These are phyloP conservation scores for Luzula sylvatica DNA, from an alignment of 176 grass and related monocot species.

Conservation along the genomic window DNA sequence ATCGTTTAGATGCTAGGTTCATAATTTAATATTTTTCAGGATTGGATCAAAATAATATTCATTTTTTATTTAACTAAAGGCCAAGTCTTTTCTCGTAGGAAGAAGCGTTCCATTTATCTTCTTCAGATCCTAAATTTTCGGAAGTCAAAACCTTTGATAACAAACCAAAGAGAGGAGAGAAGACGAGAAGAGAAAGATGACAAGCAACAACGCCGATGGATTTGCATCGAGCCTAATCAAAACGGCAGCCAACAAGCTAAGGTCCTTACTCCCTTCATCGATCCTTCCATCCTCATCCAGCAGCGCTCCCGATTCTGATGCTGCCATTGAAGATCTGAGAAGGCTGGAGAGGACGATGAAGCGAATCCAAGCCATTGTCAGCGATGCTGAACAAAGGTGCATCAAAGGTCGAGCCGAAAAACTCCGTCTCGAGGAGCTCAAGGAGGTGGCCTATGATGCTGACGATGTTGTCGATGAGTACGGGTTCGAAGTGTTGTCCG, in stretches of 20 bases:
- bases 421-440: conserved; percentile 11
- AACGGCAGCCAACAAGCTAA: conserved; percentile 1
- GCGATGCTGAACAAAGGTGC: not conserved
- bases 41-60: too few relatives aligned
- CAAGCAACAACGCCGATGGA: not conserved
- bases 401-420: not conserved
- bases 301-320: not conserved
- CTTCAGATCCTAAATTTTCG: too few relatives aligned
- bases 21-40: too few relatives aligned
- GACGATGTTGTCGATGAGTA: conserved; percentile 24
- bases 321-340: not conserved
- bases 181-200: not conserved
- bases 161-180: too few relatives aligned
- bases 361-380: conserved; percentile 9
- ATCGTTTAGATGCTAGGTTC: too few relatives aligned
- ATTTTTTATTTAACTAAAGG: too few relatives aligned
- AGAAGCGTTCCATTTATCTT: too few relatives aligned
- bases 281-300: not conserved
- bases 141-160: too few relatives aligned
- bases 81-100: too few relatives aligned
- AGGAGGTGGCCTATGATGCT: conserved; percentile 10
- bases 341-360: conserved; percentile 18
- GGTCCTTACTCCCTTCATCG: not conserved
- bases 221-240: not conserved
- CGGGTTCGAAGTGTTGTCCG: not conserved